Conservation (phyloP, 306 rosid genomes). For the Lagenaria siceraria region DNA sequence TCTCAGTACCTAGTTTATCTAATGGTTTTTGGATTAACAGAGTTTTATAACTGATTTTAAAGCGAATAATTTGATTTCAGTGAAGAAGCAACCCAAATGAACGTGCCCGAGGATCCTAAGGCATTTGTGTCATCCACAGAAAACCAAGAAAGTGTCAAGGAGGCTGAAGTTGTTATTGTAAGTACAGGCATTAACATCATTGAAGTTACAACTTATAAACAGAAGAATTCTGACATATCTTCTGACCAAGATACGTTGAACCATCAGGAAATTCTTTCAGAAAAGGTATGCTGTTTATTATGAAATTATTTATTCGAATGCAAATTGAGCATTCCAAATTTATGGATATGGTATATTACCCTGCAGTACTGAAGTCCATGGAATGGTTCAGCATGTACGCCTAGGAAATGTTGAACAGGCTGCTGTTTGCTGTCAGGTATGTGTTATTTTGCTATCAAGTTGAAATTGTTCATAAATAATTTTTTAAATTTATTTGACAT, state of each 20-base stretch:
- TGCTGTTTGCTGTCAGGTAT: conserved; percentile 29
- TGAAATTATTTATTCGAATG: conserved; percentile 14
- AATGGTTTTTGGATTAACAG: background rate
- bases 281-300: conserved; percentile 14
- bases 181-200: conserved; percentile 55
- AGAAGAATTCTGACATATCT: conserved; percentile 17
- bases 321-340: conserved; percentile 22
- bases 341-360: conserved; percentile 23
- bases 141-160: conserved; percentile 31
- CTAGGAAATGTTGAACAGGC: conserved; percentile 20
- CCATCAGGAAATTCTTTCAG: conserved; percentile 10
- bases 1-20: background rate
- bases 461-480: too few relatives aligned
- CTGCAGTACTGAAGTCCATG: conserved; percentile 18
- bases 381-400: conserved; percentile 19
- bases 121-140: conserved; percentile 27
- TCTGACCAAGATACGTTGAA: conserved; percentile 16
- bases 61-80: conserved; percentile 32
- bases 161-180: conserved; percentile 33
- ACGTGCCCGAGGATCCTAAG: conserved; percentile 19
- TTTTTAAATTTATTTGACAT: background rate
- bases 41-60: background rate
- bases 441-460: background rate
- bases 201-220: conserved; percentile 45
- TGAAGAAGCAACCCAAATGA: conserved; percentile 24